Conservation (phyloP, 2,329 filamentous ascomycete genomes). For the Cyanodermella asteris region DNA sequence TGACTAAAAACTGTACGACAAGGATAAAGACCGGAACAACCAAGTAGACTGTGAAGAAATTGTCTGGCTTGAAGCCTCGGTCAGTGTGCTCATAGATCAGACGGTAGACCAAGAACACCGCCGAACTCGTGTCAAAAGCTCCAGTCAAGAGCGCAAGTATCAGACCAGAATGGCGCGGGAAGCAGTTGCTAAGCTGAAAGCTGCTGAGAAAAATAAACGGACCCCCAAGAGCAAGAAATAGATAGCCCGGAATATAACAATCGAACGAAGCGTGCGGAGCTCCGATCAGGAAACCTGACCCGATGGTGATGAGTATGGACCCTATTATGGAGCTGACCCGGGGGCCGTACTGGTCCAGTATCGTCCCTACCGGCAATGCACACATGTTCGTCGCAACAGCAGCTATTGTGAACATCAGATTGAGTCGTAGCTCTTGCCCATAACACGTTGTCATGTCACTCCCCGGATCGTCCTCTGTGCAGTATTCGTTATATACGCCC, state of each 20-base stretch:
- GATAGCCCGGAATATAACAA: slow-evolving; percentile 50
- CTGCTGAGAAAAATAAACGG: slow-evolving; percentile 64
- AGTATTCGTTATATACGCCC: slow-evolving; percentile 46
- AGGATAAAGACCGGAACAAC: slow-evolving; percentile 46
- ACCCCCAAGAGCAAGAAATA: slow-evolving; percentile 54
- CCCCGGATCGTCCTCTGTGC: slow-evolving; percentile 25
- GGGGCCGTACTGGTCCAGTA: slow-evolving; percentile 68
- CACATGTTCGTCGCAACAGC: slow-evolving; percentile 75
- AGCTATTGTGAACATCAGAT: slow-evolving; percentile 79
- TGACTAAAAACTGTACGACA: slow-evolving; percentile 43
- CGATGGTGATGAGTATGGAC: slow-evolving; percentile 41
- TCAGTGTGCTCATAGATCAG: slow-evolving; percentile 41
- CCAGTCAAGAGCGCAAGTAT: slow-evolving; percentile 62
- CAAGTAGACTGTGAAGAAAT: slow-evolving; percentile 54
- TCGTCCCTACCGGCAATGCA: slow-evolving; percentile 61
- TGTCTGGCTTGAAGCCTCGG: slow-evolving; percentile 22
- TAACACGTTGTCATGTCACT: slow-evolving; percentile 27
- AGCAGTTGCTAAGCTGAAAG: slow-evolving; percentile 66
- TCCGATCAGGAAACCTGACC: slow-evolving; percentile 50
- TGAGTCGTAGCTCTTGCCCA: slow-evolving; percentile 40
- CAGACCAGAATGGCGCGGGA: slow-evolving; percentile 50
- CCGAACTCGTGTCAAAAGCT: slow-evolving; percentile 63
- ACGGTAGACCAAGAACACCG: slow-evolving; percentile 54
- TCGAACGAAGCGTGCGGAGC: slow-evolving; percentile 45
- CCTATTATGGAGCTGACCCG: slow-evolving; percentile 51